Percentiles rank a stretch among this genome's conserved stretches.
These are phyloP conservation scores for Citrullus colocynthis DNA, from an alignment of 306 rosid species.

Conservation along the genomic window DNA sequence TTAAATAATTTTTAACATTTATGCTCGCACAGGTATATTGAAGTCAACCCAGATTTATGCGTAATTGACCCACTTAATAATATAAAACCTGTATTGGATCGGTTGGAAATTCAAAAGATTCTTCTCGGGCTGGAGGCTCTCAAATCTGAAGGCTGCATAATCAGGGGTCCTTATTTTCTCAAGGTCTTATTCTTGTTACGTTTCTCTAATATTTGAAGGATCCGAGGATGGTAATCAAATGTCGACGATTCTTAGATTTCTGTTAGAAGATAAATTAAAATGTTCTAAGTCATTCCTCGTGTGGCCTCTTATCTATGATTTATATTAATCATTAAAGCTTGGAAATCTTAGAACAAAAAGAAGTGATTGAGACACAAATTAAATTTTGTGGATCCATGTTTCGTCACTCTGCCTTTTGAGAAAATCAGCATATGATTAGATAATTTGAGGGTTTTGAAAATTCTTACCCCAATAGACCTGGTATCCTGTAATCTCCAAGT, in stretches of 20 bases:
- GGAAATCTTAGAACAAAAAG: background rate
- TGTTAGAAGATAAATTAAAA: background rate
- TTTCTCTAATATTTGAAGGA: background rate
- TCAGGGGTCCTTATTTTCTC: conserved; percentile 71
- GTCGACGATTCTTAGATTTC: background rate
- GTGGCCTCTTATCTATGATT: background rate
- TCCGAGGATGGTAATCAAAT: background rate
- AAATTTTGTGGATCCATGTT: conserved; percentile 1
- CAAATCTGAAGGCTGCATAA: conserved; percentile 28
- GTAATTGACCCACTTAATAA: conserved; percentile 59
- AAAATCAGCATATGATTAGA: background rate
- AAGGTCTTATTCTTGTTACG: conserved; percentile 19
- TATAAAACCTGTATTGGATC: conserved; percentile 58
- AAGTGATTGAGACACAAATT: background rate
- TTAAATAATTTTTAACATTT: background rate
- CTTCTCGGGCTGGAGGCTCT: conserved; percentile 57
- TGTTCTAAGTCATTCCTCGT: background rate
- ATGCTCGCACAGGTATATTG: conserved; percentile 40
- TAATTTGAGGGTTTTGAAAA: background rate
- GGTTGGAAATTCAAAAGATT: conserved; percentile 59
- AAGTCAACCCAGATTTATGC: conserved; percentile 39
- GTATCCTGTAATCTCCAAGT: background rate
- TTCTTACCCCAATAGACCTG: background rate
- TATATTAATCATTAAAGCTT: background rate
- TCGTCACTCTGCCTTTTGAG: background rate